Percentiles rank a stretch among this genome's conserved stretches.
Conservation (phyloP, 2,329 filamentous ascomycete species). For the Phyllosticta capitalensis region DNA sequence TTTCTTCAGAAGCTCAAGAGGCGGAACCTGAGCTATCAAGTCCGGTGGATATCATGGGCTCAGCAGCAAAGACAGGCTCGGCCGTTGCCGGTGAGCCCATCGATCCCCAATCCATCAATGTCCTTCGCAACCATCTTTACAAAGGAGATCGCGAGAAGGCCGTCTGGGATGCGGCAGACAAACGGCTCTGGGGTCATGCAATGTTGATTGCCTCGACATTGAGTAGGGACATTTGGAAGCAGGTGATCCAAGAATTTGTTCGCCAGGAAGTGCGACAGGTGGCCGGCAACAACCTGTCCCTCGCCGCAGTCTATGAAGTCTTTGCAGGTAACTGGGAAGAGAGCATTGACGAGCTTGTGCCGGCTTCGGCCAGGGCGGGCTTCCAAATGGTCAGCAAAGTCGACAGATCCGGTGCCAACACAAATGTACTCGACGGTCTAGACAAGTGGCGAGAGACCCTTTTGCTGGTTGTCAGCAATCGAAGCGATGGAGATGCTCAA, state of each 20-base stretch:
- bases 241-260: constrained; percentile 91
- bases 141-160: constrained; percentile 81
- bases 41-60: constrained; percentile 16
- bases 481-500: constrained; percentile 67
- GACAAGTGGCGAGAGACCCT: constrained; percentile 93
- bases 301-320: constrained; percentile 87
- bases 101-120: constrained; percentile 59
- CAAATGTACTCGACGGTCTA: constrained; percentile 71
- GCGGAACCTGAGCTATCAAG: constrained; percentile 15
- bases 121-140: constrained; percentile 63
- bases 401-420: constrained; percentile 49
- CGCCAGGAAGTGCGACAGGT: constrained; percentile 84
- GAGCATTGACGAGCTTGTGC: constrained; percentile 90
- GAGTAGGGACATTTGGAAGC: constrained; percentile 69
- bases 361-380: constrained; percentile 81
- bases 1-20: constrained; percentile 31
- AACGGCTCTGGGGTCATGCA: constrained; percentile 91
- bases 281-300: constrained; percentile 70
- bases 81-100: constrained; percentile 49
- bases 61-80: constrained; percentile 22
- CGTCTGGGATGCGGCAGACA: constrained; percentile 87
- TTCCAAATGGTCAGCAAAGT: constrained; percentile 82
- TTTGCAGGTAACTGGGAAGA: constrained; percentile 92
- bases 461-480: constrained; percentile 76
- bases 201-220: constrained; percentile 80